Evolutionary conservation across 2,329 filamentous ascomycete genomes (phyloP), one percentile per base, ranked within the genome.

Genomic region (Aphanoascus verrucosus): DNA sequence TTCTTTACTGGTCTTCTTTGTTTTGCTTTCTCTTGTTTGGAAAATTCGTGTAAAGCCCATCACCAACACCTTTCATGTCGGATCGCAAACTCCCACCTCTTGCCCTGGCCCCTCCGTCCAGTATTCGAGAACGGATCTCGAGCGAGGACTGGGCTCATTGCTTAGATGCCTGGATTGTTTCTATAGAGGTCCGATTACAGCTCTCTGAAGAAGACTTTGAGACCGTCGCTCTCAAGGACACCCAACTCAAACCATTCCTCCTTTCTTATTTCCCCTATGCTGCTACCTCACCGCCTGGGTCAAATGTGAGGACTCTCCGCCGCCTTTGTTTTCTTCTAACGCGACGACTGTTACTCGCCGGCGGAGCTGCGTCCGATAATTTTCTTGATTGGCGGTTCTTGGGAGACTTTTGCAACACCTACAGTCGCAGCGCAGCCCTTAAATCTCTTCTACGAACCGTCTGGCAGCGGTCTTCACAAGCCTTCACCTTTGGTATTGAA

Each of bases 121-220:
- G 74, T 53, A 82, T 88, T 72, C 82, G 82, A 63, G 77, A 79
- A 59, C 78, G 78, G 60, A 78, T 95, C 56, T 74, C 77, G 38
- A 71, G 81, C 2, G 71, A 77, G 49, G 87, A 95, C 69, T 95
- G 89, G 89, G 77, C 84, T 59, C 75, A 79, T 32, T 88, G 85
- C 65, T 72, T 94, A 45, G 79, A 85, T 58, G 83, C 87, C 35
- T 96, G 88, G 88, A 72, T 82, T 15, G 72, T 80, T 9, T 75
- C 95, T 5, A 72, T 81, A 5, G 76, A 83, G 51, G 77, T 82
- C 2, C 80, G 89, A 58, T 68, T 93, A 31, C 74, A 77, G 12
- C 69, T 85, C 0, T 62, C 78, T 0, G 74, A 80, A 5, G 63
- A 74, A 1, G 71, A 80, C 0, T 85, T 93, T 57, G 59, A 66